Evolutionary conservation across 176 grass and related monocot species (phyloP), one percentile per base, ranked within the genome.

Genomic region (Ananas comosus): DNA sequence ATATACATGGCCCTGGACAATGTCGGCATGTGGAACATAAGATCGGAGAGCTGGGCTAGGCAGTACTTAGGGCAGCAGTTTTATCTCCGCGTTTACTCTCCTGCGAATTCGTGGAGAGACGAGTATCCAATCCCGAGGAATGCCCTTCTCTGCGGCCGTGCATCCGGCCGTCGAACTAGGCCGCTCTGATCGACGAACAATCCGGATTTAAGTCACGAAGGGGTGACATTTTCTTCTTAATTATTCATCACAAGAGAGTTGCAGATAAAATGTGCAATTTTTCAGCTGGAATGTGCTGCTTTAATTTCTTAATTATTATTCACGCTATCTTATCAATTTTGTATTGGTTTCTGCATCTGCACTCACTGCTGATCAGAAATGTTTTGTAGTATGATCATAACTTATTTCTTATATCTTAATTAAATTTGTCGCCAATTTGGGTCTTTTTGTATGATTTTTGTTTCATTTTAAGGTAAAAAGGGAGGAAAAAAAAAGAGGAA

Each of bases 1-100:
- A 87, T 96, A 70, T 96, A 96, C 86, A 96, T 96, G 86, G 83
- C 92, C 17, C 53, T 96, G 68, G 92, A 96, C 68, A 96, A 96
- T 65, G 89, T 96, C 76, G 92, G 92, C 42, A 87, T 96, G 88
- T 96, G 92, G 92, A 96, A 96, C 70, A 66, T 96, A 66, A 66
- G 92, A 68, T 96, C 92, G 1, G 92, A 96, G 81, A 92, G 81
- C 74, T 96, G 92, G 88, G 92, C 74, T 51, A 71, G 88, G 23
- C 88, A 92, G 65, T 96, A 96, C 77, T 79, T 96, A 6, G 92
- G 92, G 9, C 92, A 96, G 64, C 88, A 96, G 64, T 92, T 96
- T 79, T 96, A 96, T 69, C 92, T 96, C 25, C 81, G 88, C 7
- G 92, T 96, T 1, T 96, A 92, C 79, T 96, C 92, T 66, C 86